A percentile compares a stretch with the other conserved stretches of the same genome.
phyloP scores from a whole-genome alignment of 139 green algal species.

The Closterium sp. region DNA sequence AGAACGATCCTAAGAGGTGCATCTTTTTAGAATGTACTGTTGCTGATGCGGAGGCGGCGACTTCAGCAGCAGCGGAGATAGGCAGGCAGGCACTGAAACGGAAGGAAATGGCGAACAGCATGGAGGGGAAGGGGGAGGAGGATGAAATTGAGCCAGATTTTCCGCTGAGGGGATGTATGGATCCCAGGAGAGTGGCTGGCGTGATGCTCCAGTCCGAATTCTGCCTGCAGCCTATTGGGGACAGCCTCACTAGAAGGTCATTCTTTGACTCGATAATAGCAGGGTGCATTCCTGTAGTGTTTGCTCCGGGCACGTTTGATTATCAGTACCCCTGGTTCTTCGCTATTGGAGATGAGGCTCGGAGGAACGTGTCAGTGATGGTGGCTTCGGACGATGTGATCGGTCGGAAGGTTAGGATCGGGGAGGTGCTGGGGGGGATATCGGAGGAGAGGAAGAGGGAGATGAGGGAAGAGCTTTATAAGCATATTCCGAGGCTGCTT shows the following conservation, averaged over 20 bases:
- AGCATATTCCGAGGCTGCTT: neutral
- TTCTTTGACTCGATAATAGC: slow-evolving; percentile 15
- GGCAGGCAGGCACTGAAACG: neutral
- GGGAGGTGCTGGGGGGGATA: neutral
- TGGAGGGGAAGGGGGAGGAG: neutral
- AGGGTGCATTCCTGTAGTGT: slow-evolving; percentile 22
- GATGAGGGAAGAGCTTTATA: neutral
- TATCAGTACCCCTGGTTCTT: slow-evolving; percentile 7
- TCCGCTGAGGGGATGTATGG: neutral
- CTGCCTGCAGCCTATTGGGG: slow-evolving; percentile 8
- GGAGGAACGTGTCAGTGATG: neutral
- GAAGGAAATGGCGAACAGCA: neutral
- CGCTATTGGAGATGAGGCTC: neutral
- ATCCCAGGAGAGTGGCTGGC: neutral
- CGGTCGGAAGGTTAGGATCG: neutral
- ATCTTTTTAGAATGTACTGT: neutral
- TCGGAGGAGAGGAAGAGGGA: neutral
- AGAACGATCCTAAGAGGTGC: neutral
- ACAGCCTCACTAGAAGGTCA: slow-evolving; percentile 11
- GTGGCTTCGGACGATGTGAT: neutral
- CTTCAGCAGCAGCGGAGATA: neutral
- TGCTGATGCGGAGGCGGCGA: neutral
- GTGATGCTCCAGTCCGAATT: neutral
- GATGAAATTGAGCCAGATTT: neutral
- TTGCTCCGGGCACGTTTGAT: neutral